phyloP scores from a whole-genome alignment of 2,329 filamentous ascomycete species.

The Fusarium liriodendri region DNA sequence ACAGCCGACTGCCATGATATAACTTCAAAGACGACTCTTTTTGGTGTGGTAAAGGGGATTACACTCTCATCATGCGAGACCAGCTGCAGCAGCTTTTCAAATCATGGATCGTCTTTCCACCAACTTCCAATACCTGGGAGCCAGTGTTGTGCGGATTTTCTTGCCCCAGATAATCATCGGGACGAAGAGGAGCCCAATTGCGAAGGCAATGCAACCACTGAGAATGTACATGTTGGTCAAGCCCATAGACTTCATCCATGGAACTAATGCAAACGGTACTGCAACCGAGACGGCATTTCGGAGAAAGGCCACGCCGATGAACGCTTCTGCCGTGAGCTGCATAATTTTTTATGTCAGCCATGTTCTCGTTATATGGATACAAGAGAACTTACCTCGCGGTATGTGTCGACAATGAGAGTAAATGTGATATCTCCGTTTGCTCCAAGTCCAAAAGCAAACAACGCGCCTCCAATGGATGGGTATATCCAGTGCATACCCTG shows the following conservation, averaged over 20 bases:
- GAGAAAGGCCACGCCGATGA: conserved; percentile 47
- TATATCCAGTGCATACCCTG: conserved; percentile 58
- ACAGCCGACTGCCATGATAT: neutral
- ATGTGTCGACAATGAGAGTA: conserved; percentile 52
- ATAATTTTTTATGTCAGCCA: fast-evolving
- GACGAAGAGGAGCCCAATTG: conserved; percentile 38
- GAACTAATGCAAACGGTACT: conserved; percentile 43
- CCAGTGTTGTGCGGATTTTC: conserved; percentile 35
- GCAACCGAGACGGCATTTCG: conserved; percentile 47
- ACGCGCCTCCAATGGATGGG: conserved; percentile 49
- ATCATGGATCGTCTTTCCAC: conserved; percentile 32
- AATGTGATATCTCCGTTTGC: conserved; percentile 51
- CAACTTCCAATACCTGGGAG: conserved; percentile 40
- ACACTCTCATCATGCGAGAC: neutral
- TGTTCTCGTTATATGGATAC: neutral
- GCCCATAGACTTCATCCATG: conserved; percentile 48
- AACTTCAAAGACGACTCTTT: neutral
- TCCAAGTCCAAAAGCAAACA: conserved; percentile 54
- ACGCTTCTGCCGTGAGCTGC: conserved; percentile 42
- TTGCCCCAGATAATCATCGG: conserved; percentile 50
- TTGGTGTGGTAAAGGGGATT: neutral
- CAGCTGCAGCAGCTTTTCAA: neutral
- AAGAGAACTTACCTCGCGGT: conserved; percentile 35
- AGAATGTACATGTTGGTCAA: conserved; percentile 46
- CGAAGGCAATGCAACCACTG: conserved; percentile 37